A percentile compares a stretch with the other conserved stretches of the same genome.
Evolutionary conservation across 2,329 filamentous ascomycete genomes (phyloP).

Genomic region (Colletotrichum sp.): DNA sequence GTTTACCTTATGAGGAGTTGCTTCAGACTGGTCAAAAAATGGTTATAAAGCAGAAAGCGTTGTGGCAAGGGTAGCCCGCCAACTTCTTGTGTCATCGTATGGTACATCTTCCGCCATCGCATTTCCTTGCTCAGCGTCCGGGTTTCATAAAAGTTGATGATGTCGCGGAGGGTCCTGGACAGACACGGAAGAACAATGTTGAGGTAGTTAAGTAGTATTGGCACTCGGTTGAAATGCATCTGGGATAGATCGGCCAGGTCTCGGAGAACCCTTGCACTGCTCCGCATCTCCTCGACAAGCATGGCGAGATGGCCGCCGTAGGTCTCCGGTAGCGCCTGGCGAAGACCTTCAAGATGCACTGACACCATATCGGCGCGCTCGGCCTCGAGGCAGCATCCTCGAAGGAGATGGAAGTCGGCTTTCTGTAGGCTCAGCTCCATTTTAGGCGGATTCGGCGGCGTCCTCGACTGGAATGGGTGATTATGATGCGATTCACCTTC

Average conservation of each 20-base stretch:
- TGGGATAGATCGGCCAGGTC: constrained; percentile 61
- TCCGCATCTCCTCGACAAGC: constrained; percentile 53
- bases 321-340: constrained; percentile 45
- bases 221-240: constrained; percentile 53
- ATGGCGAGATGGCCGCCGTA: constrained; percentile 52
- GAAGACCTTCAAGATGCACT: constrained; percentile 53
- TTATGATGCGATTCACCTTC: background rate
- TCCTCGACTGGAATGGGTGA: background rate
- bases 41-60: constrained; percentile 61
- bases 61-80: constrained; percentile 55
- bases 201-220: constrained; percentile 59
- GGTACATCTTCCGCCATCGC: constrained; percentile 65
- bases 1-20: constrained; percentile 57
- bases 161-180: constrained; percentile 56
- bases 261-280: constrained; percentile 51
- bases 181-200: constrained; percentile 63
- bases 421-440: constrained; percentile 24
- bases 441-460: background rate
- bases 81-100: constrained; percentile 58
- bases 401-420: constrained; percentile 45
- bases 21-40: constrained; percentile 54
- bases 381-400: constrained; percentile 61
- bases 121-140: constrained; percentile 49
- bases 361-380: constrained; percentile 55
- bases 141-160: constrained; percentile 57